phyloP scores from a whole-genome alignment of 148 eudicot genomes.

The Diospyros lotus region DNA sequence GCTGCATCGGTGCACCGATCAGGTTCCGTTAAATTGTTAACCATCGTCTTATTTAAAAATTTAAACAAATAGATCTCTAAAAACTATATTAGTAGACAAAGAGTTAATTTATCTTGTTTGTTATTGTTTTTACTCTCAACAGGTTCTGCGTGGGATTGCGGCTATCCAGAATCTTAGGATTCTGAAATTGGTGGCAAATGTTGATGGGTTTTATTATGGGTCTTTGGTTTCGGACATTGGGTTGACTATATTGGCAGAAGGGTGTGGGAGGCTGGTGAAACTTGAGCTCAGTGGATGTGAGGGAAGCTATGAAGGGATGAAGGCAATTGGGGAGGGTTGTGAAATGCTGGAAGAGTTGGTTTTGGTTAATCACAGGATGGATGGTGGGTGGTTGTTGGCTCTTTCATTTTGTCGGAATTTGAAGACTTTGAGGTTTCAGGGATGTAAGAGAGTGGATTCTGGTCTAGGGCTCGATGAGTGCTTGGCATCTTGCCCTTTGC shows the following conservation, averaged over 20 bases:
- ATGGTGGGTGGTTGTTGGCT: slow-evolving; percentile 87
- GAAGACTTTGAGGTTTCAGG: slow-evolving; percentile 60
- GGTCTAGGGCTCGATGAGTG: slow-evolving; percentile 53
- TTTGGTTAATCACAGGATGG: slow-evolving; percentile 61
- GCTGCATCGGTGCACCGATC: slow-evolving; percentile 66
- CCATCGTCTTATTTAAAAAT: too few species aligned
- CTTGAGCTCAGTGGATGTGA: slow-evolving; percentile 85
- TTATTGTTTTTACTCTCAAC: too few species aligned
- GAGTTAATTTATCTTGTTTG: too few species aligned
- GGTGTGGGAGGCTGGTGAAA: slow-evolving; percentile 80
- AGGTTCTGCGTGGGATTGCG: slow-evolving; percentile 46
- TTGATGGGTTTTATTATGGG: slow-evolving; percentile 56
- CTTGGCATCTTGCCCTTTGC: slow-evolving; percentile 52
- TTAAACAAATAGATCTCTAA: too few species aligned
- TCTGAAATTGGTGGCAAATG: slow-evolving; percentile 54
- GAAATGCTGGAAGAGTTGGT: slow-evolving; percentile 88
- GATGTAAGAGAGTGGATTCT: slow-evolving; percentile 60
- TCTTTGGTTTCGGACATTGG: slow-evolving; percentile 79
- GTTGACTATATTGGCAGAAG: slow-evolving; percentile 84
- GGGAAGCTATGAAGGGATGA: slow-evolving; percentile 92
- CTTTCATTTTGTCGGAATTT: slow-evolving; percentile 74
- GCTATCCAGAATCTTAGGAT: slow-evolving; percentile 74
- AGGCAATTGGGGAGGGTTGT: slow-evolving; percentile 87
- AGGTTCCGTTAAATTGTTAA: too few species aligned
- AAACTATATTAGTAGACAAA: too few species aligned